Conservation (phyloP, 805 yeast species). For the Starmerella geochares region DNA sequence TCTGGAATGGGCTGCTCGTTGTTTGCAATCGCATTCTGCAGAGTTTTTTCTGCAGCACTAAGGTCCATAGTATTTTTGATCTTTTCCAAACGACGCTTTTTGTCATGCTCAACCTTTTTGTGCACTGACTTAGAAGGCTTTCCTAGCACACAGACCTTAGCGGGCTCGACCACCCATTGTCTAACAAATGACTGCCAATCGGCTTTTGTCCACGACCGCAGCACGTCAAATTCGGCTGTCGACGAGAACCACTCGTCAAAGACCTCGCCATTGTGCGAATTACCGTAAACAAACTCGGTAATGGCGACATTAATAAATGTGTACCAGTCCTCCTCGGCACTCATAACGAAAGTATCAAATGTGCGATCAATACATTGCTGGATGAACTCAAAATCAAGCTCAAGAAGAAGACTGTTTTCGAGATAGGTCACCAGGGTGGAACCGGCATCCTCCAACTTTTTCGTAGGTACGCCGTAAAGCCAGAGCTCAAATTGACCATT, state of each 20-base stretch:
- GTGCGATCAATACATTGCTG: conserved; percentile 57
- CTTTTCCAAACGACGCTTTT: conserved; percentile 40
- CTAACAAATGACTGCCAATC: conserved; percentile 57
- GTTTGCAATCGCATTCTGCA: conserved; percentile 51
- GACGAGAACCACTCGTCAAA: conserved; percentile 46
- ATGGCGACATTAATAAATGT: conserved; percentile 58
- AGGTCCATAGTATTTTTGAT: conserved; percentile 50
- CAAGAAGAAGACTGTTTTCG: conserved; percentile 32
- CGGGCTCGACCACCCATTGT: conserved; percentile 47
- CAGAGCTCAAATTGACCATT: conserved; percentile 47
- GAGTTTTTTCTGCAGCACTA: conserved; percentile 38
- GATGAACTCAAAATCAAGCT: conserved; percentile 56
- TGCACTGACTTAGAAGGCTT: conserved; percentile 60
- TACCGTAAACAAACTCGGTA: conserved; percentile 71
- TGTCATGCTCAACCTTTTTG: conserved; percentile 41
- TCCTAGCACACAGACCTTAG: conserved; percentile 57
- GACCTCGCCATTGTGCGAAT: conserved; percentile 42
- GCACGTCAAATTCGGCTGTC: conserved; percentile 49
- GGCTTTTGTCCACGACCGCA: conserved; percentile 50
- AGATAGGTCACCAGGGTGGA: conserved; percentile 43
- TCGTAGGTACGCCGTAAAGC: conserved; percentile 68
- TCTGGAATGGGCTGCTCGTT: conserved; percentile 76
- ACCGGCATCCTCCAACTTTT: conserved; percentile 46
- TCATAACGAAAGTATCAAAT: conserved; percentile 42
- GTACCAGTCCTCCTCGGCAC: conserved; percentile 43